A percentile compares a stretch with the other conserved stretches of the same genome.
Conservation (phyloP, 2,329 filamentous ascomycete genomes). For the Scytalidium lignicola region DNA sequence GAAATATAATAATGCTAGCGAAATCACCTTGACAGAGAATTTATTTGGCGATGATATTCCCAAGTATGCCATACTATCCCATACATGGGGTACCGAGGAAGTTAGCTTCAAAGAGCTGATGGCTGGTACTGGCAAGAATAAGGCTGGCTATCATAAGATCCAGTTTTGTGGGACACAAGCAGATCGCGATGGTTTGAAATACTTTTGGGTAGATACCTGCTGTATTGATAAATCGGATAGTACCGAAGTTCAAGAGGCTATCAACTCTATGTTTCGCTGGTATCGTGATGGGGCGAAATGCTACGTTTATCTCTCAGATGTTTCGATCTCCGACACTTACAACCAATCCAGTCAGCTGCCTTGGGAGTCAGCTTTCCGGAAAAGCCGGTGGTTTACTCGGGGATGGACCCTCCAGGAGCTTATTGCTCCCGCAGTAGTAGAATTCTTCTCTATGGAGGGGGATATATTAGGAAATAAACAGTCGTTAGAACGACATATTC, state of each 20-base stretch:
- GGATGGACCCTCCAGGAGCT: slow-evolving; percentile 14
- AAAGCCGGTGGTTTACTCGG: slow-evolving; percentile 12
- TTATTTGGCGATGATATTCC: slow-evolving; percentile 7
- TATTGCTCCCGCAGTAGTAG: neutral
- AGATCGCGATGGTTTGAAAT: slow-evolving; percentile 1
- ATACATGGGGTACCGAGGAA: slow-evolving; percentile 10
- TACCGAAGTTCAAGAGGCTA: slow-evolving; percentile 1
- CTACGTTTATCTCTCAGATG: slow-evolving; percentile 10
- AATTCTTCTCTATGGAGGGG: slow-evolving; percentile 2
- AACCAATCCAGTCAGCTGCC: neutral
- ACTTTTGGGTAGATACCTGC: slow-evolving; percentile 9
- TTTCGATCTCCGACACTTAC: neutral
- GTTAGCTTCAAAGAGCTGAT: slow-evolving; percentile 6
- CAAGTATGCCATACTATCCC: slow-evolving; percentile 12
- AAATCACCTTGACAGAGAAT: slow-evolving; percentile 5
- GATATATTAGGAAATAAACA: neutral
- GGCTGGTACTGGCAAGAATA: slow-evolving; percentile 4
- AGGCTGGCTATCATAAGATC: slow-evolving; percentile 7
- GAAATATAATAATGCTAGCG: neutral
- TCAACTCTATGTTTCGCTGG: neutral
- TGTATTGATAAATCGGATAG: slow-evolving; percentile 9
- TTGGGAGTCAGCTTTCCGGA: slow-evolving; percentile 5
- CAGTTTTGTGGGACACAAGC: slow-evolving; percentile 4
- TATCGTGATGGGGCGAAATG: slow-evolving; percentile 6
- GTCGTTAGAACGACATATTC: slow-evolving; percentile 4